Percentiles rank a stretch among this genome's conserved stretches.
phyloP scores from a whole-genome alignment of 345 rosid genomes.

The Salix suchowensis region DNA sequence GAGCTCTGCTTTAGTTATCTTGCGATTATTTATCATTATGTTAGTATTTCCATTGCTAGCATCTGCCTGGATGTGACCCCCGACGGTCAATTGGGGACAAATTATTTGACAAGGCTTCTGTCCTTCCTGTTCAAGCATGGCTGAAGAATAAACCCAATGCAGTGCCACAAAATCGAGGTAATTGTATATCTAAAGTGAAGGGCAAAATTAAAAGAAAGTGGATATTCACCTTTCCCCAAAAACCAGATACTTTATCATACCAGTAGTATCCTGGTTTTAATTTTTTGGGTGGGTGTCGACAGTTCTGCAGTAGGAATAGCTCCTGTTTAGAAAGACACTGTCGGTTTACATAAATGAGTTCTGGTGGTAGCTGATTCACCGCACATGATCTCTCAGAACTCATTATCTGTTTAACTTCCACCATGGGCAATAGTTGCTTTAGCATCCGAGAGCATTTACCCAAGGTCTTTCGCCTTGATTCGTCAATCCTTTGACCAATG shows the following conservation, averaged over 20 bases:
- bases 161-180: neutral
- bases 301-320: slow-evolving; percentile 49
- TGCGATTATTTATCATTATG: slow-evolving; percentile 52
- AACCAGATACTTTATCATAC: slow-evolving; percentile 80
- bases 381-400: slow-evolving; percentile 47
- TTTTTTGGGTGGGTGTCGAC: slow-evolving; percentile 63
- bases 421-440: slow-evolving; percentile 41
- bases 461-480: slow-evolving; percentile 47
- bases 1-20: slow-evolving; percentile 60
- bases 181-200: neutral
- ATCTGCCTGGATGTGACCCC: slow-evolving; percentile 34
- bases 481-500: slow-evolving; percentile 64
- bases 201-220: neutral
- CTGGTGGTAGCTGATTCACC: slow-evolving; percentile 69
- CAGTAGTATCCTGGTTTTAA: slow-evolving; percentile 75
- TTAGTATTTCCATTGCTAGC: slow-evolving; percentile 81
- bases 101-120: slow-evolving; percentile 75
- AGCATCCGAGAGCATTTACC: slow-evolving; percentile 68
- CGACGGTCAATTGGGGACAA: slow-evolving; percentile 44
- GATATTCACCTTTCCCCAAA: slow-evolving; percentile 84
- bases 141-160: slow-evolving; percentile 15
- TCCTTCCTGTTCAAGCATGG: slow-evolving; percentile 53
- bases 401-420: slow-evolving; percentile 57
- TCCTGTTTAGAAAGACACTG: slow-evolving; percentile 43
- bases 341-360: slow-evolving; percentile 53